Evolutionary conservation across 441 rosid genomes (phyloP).

Genomic region (Adansonia madagascariensis): DNA sequence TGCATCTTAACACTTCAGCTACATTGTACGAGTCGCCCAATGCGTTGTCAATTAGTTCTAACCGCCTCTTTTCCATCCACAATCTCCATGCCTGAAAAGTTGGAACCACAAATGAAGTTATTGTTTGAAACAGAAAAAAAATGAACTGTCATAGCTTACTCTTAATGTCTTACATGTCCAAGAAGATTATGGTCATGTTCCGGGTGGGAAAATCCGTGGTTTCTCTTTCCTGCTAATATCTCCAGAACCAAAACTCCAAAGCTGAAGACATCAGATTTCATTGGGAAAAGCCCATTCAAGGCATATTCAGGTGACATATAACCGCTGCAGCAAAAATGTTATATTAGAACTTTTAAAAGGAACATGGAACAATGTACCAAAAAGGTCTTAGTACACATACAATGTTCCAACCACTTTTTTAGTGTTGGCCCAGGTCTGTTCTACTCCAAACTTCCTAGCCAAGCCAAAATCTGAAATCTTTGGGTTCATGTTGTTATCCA

Average conservation of each 20-base stretch:
- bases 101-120: neutral
- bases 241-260: constrained; percentile 46
- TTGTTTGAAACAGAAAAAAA: neutral
- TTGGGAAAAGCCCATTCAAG: constrained; percentile 42
- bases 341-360: neutral
- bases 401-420: constrained; percentile 48
- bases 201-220: constrained; percentile 33
- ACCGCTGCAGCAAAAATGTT: constrained; percentile 7
- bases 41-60: constrained; percentile 30
- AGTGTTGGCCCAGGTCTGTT: constrained; percentile 44
- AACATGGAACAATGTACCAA: neutral
- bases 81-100: constrained; percentile 33
- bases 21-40: neutral
- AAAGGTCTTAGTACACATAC: constrained; percentile 25
- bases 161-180: constrained; percentile 29
- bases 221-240: constrained; percentile 36
- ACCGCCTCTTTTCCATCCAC: constrained; percentile 32
- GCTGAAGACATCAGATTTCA: constrained; percentile 47
- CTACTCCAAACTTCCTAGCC: constrained; percentile 43
- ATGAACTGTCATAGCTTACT: neutral
- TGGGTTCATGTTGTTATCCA: constrained; percentile 43
- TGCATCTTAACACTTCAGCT: constrained; percentile 30
- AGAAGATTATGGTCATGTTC: constrained; percentile 41
- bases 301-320: constrained; percentile 49
- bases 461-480: constrained; percentile 54